Base-by-base conservation (phyloP, 345 rosid species). In the Isatis tinctoria region DNA sequence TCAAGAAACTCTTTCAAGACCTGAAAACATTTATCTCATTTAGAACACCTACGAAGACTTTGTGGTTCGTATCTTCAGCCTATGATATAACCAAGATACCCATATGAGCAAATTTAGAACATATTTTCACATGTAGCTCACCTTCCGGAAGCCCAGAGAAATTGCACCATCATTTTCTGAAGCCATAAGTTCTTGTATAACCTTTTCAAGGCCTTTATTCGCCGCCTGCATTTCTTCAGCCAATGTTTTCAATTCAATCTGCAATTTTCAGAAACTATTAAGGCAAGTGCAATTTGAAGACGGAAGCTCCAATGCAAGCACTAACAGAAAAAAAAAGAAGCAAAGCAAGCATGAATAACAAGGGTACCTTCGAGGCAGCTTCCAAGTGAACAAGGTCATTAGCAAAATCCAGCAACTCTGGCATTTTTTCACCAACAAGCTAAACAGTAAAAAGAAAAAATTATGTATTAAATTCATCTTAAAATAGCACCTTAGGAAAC, bases 141-240 rank as follows among this genome's bases (percentile, higher is more conserved):
- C 99, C 90, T 86, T 85, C 64, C 87, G 96, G 78, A 95, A 95
- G 57, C 97, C 97, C 20, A 79, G 20, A 78, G 97, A 95, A 65
- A 92, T 82, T 63, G 77, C 81, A 82, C 96, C 99, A 77, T 95
- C 99, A 72, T 82, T 84, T 78, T 85, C 88, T 61, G 99, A 95
- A 82, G 90, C 89, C 18, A 79, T 33, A 45, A 95, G 97, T 73
- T 95, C 99, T 84, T 88, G 90, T 70, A 82, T 92, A 24, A 95
- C 92, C 84, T 95, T 95, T 74, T 92, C 97, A 77, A 95, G 93
- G 76, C 99, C 99, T 86, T 84, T 95, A 80, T 84, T 84, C 57
- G 89, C 93, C 63, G 99, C 99, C 87, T 95, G 99, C 97, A 94
- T 92, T 84, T 94, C 98, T 84, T 94, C 98, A 75, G 98, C 97